Evolutionary conservation across 2,329 filamentous ascomycete species (phyloP).

Genomic region (Xylariaceae sp.): DNA sequence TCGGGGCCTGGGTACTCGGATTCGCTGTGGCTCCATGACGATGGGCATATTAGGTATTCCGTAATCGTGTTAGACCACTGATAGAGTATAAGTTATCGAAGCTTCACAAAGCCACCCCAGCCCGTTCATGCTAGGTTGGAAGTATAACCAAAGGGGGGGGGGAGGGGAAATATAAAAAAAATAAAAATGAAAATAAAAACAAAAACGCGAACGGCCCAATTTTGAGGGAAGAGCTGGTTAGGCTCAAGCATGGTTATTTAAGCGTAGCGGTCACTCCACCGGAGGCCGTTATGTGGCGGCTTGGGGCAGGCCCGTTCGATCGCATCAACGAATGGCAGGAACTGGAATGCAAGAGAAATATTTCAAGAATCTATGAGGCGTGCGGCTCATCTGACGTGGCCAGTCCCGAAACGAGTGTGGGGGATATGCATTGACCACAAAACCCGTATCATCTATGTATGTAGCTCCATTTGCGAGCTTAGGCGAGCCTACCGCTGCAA

Average conservation of each 20-base stretch:
- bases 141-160: not conserved
- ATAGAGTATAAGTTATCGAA: not conserved
- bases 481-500: constrained; percentile 8
- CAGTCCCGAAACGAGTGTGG: constrained; percentile 24
- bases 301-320: constrained; percentile 20
- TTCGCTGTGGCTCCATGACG: constrained; percentile 23
- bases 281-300: constrained; percentile 24
- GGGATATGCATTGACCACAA: constrained; percentile 15
- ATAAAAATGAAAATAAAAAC: not conserved
- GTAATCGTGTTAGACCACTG: constrained; percentile 17
- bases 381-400: constrained; percentile 29
- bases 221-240: not conserved
- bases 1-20: constrained; percentile 17
- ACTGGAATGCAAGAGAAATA: constrained; percentile 10
- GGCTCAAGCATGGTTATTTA: constrained; percentile 18
- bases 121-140: not conserved
- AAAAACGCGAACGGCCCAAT: not conserved
- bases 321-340: constrained; percentile 2
- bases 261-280: constrained; percentile 22
- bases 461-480: constrained; percentile 3
- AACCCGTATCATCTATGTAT: not conserved
- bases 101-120: not conserved
- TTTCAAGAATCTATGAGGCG: constrained; percentile 5
- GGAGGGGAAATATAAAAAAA: not conserved
- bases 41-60: constrained; percentile 13